Conservation (phyloP, 345 rosid species). For the Heritiera fomes region DNA sequence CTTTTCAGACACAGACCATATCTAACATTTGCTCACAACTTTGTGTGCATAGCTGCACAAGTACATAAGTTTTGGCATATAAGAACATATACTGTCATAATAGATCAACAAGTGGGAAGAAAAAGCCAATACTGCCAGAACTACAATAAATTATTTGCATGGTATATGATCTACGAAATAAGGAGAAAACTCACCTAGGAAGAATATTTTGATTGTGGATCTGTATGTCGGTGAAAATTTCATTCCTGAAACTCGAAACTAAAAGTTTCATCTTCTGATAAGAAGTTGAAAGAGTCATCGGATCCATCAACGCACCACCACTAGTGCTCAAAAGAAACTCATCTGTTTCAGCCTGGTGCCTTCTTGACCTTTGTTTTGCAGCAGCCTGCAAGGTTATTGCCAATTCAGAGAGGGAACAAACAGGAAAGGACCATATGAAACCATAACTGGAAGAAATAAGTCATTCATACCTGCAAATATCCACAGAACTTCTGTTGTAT, state of each 20-base stretch:
- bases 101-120: conserved; percentile 3
- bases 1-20: not conserved
- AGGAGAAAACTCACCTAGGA: conserved; percentile 59
- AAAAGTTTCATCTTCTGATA: conserved; percentile 85
- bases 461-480: conserved; percentile 72
- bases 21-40: not conserved
- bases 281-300: conserved; percentile 48
- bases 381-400: conserved; percentile 58
- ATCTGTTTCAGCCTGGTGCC: conserved; percentile 77
- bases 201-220: conserved; percentile 75
- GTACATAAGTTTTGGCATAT: not conserved
- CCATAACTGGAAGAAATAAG: conserved; percentile 3
- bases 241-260: conserved; percentile 64
- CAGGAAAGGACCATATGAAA: not conserved
- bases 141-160: not conserved
- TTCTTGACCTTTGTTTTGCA: conserved; percentile 77
- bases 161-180: not conserved
- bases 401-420: conserved; percentile 20
- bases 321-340: conserved; percentile 58
- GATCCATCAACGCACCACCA: conserved; percentile 51
- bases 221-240: conserved; percentile 78
- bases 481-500: conserved; percentile 76
- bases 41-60: not conserved
- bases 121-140: not conserved
- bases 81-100: not conserved